A percentile compares a stretch with the other conserved stretches of the same genome.
Conservation (phyloP, 208 protist species). For the Borovskyia barvae region DNA sequence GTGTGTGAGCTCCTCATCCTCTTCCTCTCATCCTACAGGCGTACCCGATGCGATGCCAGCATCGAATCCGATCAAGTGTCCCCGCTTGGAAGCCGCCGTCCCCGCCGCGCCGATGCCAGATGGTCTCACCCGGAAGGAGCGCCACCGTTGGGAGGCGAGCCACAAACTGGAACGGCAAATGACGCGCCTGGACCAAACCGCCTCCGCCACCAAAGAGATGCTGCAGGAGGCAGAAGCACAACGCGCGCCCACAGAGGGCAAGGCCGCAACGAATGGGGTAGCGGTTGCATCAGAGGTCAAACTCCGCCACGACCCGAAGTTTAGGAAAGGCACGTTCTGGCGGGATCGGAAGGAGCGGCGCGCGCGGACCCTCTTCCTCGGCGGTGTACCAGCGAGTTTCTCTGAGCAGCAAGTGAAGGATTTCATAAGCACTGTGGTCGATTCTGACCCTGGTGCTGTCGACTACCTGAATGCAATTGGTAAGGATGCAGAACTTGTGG, state of each 20-base stretch:
- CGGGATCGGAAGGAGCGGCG: conserved; percentile 72
- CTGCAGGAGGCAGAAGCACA: conserved; percentile 12
- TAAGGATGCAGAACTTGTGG: conserved; percentile 28
- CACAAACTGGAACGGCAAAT: conserved; percentile 63
- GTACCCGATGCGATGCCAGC: too few species aligned
- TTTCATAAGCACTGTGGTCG: conserved; percentile 60
- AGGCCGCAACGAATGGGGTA: not conserved
- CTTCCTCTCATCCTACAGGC: too few species aligned
- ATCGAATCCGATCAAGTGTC: conserved; percentile 5
- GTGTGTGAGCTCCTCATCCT: too few species aligned
- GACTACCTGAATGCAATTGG: conserved; percentile 32
- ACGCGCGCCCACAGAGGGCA: not conserved
- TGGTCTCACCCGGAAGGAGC: conserved; percentile 63
- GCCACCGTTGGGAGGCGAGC: conserved; percentile 48
- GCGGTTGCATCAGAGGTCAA: conserved; percentile 4
- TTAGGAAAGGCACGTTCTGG: conserved; percentile 86
- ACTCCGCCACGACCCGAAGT: conserved; percentile 81
- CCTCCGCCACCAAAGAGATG: conserved; percentile 5
- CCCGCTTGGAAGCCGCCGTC: conserved; percentile 5
- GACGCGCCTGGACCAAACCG: conserved; percentile 28
- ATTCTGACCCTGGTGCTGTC: conserved; percentile 27
- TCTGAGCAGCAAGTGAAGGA: conserved; percentile 53
- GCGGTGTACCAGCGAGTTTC: conserved; percentile 64
- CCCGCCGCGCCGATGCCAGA: conserved; percentile 16
- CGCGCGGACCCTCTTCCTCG: conserved; percentile 81